Conservation (phyloP, 1,139 yeast species). For the Diutina catenulata region DNA sequence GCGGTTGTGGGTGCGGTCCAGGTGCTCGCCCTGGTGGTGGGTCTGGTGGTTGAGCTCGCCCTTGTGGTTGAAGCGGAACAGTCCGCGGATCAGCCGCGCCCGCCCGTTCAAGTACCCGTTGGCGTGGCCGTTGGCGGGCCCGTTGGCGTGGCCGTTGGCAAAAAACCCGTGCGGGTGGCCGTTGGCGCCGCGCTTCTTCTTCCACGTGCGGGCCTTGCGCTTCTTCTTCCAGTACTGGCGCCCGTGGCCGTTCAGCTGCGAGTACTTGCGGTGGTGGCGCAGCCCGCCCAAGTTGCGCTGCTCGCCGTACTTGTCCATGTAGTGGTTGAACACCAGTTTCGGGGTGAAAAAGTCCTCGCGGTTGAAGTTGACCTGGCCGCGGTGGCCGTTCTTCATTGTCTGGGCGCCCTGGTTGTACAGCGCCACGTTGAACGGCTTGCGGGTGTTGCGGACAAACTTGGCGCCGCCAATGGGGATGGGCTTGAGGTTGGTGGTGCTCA, state of each 20-base stretch:
- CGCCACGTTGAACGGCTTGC: conserved; percentile 58
- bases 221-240: conserved; percentile 20
- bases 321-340: conserved; percentile 57
- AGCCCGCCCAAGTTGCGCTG: conserved; percentile 13
- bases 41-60: conserved; percentile 4
- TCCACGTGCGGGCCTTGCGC: conserved; percentile 3
- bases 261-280: conserved; percentile 14
- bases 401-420: conserved; percentile 29
- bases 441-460: conserved; percentile 34
- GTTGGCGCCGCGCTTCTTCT: background rate
- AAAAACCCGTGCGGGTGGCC: background rate
- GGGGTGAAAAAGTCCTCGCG: conserved; percentile 72
- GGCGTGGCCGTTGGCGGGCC: conserved; percentile 6
- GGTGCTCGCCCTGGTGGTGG: conserved; percentile 5
- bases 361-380: conserved; percentile 23
- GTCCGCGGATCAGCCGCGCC: background rate
- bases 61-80: conserved; percentile 1
- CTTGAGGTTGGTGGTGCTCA: conserved; percentile 26
- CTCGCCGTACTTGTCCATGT: conserved; percentile 54
- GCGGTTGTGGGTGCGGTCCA: conserved; percentile 4
- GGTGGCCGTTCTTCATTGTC: conserved; percentile 12
- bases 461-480: conserved; percentile 31
- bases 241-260: conserved; percentile 18
- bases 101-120: conserved; percentile 7
- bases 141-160: background rate